A percentile compares a stretch with the other conserved stretches of the same genome.
phyloP scores from a whole-genome alignment of 2,329 filamentous ascomycete species.

The Grosmannia clavigera region DNA sequence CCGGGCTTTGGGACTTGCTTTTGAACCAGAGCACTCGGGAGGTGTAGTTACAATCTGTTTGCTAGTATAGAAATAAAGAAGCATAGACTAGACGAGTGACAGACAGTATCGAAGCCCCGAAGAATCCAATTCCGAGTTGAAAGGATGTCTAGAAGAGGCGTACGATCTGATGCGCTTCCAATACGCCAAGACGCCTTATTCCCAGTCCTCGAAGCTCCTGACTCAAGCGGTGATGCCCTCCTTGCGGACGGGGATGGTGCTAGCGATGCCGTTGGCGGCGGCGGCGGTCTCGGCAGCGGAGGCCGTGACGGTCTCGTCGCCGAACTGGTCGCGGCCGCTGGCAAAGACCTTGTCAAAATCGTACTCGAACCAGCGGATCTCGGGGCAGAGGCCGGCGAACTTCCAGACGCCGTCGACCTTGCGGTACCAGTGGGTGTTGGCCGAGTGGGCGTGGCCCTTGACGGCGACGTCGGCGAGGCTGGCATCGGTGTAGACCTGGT shows the following conservation, averaged over 20 bases:
- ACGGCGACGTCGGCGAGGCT: slow-evolving; percentile 28
- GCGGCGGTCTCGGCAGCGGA: background rate
- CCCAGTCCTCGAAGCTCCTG: background rate
- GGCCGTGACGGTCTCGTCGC: background rate
- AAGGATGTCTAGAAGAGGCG: background rate
- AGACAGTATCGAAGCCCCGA: background rate
- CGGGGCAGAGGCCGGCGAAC: slow-evolving; percentile 42
- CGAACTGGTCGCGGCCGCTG: slow-evolving; percentile 12
- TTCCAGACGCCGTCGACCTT: slow-evolving; percentile 50
- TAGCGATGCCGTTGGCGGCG: background rate
- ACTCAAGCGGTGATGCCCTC: background rate
- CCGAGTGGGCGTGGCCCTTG: slow-evolving; percentile 48
- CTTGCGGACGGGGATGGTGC: background rate
- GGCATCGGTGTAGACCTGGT: slow-evolving; percentile 44
- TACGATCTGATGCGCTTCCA: background rate
- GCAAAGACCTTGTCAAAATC: slow-evolving; percentile 29
- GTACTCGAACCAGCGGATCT: slow-evolving; percentile 45
- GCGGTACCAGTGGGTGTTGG: slow-evolving; percentile 44
- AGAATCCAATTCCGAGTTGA: background rate
- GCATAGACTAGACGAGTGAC: background rate
- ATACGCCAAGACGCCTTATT: background rate
- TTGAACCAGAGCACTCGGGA: background rate
- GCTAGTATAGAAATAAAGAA: background rate
- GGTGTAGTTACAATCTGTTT: background rate
- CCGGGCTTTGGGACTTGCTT: background rate